Percentiles rank a stretch among this genome's conserved stretches.
phyloP scores from a whole-genome alignment of 2,329 filamentous ascomycete species.

The Zymoseptoria brevis region DNA sequence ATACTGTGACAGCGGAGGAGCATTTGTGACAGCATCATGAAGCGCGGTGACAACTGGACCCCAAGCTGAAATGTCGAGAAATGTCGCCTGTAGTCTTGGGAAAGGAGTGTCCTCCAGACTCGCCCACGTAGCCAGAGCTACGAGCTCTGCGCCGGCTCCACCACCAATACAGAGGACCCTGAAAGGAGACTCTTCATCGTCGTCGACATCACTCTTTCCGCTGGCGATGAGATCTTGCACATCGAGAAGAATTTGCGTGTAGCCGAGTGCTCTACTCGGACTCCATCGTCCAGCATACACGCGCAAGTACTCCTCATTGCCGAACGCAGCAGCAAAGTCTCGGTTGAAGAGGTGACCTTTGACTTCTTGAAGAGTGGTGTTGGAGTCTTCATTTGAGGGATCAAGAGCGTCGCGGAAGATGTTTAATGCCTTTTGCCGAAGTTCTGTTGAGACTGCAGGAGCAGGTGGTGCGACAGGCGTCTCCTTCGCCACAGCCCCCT shows the following conservation, averaged over 20 bases:
- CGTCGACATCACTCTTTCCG: background rate
- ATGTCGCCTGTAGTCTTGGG: constrained; percentile 42
- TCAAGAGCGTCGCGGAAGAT: constrained; percentile 58
- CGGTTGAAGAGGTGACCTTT: constrained; percentile 80
- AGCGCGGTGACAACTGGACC: constrained; percentile 53
- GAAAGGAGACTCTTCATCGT: constrained; percentile 1
- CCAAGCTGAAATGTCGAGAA: constrained; percentile 84
- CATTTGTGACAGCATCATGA: constrained; percentile 46
- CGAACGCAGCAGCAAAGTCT: constrained; percentile 77
- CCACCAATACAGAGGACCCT: constrained; percentile 54
- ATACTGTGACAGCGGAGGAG: constrained; percentile 41
- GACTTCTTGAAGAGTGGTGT: constrained; percentile 62
- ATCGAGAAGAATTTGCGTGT: constrained; percentile 52
- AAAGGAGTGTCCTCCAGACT: background rate
- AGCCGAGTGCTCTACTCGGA: constrained; percentile 74
- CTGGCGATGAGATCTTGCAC: constrained; percentile 18
- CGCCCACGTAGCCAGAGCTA: constrained; percentile 51
- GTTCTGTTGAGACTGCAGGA: constrained; percentile 2
- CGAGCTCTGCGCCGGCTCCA: constrained; percentile 59
- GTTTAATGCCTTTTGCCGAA: constrained; percentile 65
- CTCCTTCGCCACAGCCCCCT: background rate
- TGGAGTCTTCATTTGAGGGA: constrained; percentile 10
- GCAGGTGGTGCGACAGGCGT: background rate
- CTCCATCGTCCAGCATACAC: constrained; percentile 90
- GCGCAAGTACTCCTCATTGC: constrained; percentile 59